Base-by-base conservation (phyloP, 2,329 filamentous ascomycete species). In the Didymella arachidicola region DNA sequence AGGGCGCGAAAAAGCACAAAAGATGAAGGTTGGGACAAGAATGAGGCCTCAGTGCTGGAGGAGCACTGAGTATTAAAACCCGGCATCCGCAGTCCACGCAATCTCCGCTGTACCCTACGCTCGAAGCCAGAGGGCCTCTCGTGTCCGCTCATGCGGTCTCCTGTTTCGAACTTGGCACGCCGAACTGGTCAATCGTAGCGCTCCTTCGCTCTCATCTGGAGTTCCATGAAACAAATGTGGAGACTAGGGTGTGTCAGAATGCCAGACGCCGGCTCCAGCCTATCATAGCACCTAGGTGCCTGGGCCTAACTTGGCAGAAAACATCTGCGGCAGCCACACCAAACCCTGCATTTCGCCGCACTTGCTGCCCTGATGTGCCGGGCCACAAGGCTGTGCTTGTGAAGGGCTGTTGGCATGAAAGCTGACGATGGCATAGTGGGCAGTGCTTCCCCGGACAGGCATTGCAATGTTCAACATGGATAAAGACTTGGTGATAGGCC, bases 191-290 rank as follows among this genome's bases (percentile, higher is more conserved):
- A 61, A 65, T 60, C 55, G 60, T 41, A 57, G 58, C 52, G 61
- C 63, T 67, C 60, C 59, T 62, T 65, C 53, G 59, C 52, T 52
- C 59, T 63, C 63, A 53, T 64, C 50, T 66, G 64, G 62, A 69
- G 72, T 75, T 75, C 71, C 68, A 69, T 67, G 65, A 73, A 71
- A 68, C 70, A 60, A 59, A 29, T 47, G 72, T 75, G 71, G 72
- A 65, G 64, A 63, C 70, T 74, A 72, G 73, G 63, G 56, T 46
- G 73, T 70, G 66, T 74, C 71, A 75, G 72, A 67, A 39, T 56
- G 60, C 60, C 57, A 66, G 64, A 63, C 66, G 61, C 68, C 53
- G 50, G 32, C 27, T 11, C 34, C n/a, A 11, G 27, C 56, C 56
- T 22, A 59, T 59, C 39, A 54, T 50, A 55, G 16, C 18, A 10